phyloP scores from a whole-genome alignment of 176 grass and related monocot genomes.

The Aechmea fasciata region DNA sequence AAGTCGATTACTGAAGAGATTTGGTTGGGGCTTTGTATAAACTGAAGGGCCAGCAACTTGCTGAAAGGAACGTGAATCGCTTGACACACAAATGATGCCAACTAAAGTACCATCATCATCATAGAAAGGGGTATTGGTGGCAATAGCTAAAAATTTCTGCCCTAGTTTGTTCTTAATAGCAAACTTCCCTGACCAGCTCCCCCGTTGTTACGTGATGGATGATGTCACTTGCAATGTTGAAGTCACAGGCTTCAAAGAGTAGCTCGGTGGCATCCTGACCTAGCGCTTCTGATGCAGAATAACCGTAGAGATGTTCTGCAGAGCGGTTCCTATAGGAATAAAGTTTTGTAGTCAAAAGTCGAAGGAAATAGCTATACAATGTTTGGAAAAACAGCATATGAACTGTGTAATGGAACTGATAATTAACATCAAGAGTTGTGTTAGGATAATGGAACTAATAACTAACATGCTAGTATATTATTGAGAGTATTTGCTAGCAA shows the following conservation, averaged over 20 bases:
- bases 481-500: no score
- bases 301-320: conserved; percentile 78
- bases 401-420: no score
- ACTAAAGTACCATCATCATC: conserved; percentile 77
- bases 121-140: conserved; percentile 82
- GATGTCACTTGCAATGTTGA: conserved; percentile 45
- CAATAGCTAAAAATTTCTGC: conserved; percentile 55
- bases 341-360: not conserved
- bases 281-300: conserved; percentile 73
- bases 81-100: conserved; percentile 82
- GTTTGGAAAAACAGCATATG: no score
- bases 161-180: conserved; percentile 67
- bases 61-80: conserved; percentile 54
- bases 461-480: no score
- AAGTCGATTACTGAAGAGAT: no score
- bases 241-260: conserved; percentile 48
- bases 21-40: conserved; percentile 30
- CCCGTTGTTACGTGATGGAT: conserved; percentile 49
- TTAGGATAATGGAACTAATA: no score
- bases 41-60: conserved; percentile 43
- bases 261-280: conserved; percentile 62
- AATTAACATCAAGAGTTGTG: no score
- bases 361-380: not conserved
- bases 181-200: conserved; percentile 93
- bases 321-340: conserved; percentile 57